Evolutionary conservation across 148 eudicot species (phyloP), one percentile per base, ranked within the genome.

Genomic region (Chenopodium formosanum): DNA sequence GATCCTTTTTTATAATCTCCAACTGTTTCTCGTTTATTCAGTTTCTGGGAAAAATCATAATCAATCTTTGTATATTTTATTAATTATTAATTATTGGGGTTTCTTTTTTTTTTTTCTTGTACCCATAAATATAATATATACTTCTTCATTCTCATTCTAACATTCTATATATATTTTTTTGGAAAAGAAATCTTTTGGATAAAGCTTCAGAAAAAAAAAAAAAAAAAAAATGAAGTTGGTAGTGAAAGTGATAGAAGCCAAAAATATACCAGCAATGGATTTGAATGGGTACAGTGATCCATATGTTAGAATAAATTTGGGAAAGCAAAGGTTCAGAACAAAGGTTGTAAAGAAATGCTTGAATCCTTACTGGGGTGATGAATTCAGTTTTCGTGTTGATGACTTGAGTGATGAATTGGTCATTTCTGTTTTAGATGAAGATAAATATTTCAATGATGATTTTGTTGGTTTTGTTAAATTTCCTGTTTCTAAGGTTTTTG

Each of bases 241-340:
- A 17, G 88, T 88, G 9, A 84, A 79, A 66, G 97, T 96, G 37
- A 91, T 94, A 63, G 99, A 96, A 81, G 99, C 97, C 13, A 85
- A 89, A 52, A 91, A 94, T 50, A 72, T 96, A 85, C 97, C 99
- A 1, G 92, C 97, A 76, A 90, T 90, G 91, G 99, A 96, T 92
- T 90, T 89, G 48, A 96, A 96, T 82, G 98, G 98, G 78, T 86
- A 88, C 58, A 91, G 97, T 82, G 99, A 96, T 90, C 98, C 99
- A 19, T 96, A 96, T 71, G 99, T 94, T 22, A 92, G 88, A 81
- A 77, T 96, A 29, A 91, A 94, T 82, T 62, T 96, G 40, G 99
- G 99, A 19, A 91, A 82, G 86, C 94, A 92, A 66, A 92, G 69
- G 86, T 87, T 83, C 63, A 88, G 86, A 81, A 92, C 91, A 0